Evolutionary conservation across 805 yeast genomes (phyloP), one percentile per base, ranked within the genome.

Genomic region (Kluyveromyces siamensis): DNA sequence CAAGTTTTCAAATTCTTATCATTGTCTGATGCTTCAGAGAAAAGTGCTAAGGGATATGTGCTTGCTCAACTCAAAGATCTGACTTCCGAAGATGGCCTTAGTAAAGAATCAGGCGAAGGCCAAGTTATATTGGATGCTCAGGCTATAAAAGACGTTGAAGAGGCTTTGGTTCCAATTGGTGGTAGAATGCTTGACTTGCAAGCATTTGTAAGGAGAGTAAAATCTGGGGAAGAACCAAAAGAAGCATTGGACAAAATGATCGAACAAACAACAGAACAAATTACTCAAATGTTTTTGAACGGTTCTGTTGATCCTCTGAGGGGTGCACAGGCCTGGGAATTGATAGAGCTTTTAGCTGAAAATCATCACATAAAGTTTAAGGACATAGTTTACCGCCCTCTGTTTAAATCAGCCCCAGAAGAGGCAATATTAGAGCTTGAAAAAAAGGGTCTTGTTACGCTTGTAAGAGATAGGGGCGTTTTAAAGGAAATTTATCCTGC

Each of bases 131-230:
- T 51, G 45, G 37, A 52, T 25, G 56, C 56, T 6, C 55, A 56
- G 19, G 52, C 63, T 6, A 52, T 56, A 11, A 52, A 60, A 1
- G 73, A 72, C 9, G 71, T 89, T 21, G 82, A 79, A 21, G 66
- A 69, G 6, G 75, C 82, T 33, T 68, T 90, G 35, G 79, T 71
- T 27, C 95, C 96, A 11, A 68, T 93, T 27, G 99, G 99, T 18
- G 99, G 99, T 39, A 80, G 99, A 53, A 85, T 91, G 90, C 73
- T 89, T 41, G 99, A 93, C 64, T 72, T 93, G 46, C 96, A 93
- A 66, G 83, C 91, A 27, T 89, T 87, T 67, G 84, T 84, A 1
- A 77, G 98, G 61, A 83, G 98, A 46, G 77, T 93, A 16, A 81
- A 81, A 57, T 80, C 91, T 1, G 99, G 99, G 7, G 99, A 93